phyloP scores from a whole-genome alignment of 345 rosid genomes.

The Raphanus raphanistrum region DNA sequence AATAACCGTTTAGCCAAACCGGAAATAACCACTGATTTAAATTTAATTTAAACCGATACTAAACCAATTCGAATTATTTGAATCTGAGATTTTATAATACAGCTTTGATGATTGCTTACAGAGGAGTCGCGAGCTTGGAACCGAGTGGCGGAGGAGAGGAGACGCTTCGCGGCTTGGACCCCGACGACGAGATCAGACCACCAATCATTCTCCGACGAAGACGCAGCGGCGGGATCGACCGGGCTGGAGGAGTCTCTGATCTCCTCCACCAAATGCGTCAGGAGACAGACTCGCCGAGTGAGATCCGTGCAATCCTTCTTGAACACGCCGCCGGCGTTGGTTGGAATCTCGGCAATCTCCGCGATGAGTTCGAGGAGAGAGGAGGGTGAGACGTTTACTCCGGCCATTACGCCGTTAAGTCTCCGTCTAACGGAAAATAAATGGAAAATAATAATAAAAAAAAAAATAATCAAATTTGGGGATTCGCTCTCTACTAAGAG shows the following conservation, averaged over 20 bases:
- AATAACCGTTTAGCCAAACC: neutral
- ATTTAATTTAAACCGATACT: slow-evolving; percentile 7
- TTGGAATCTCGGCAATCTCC: slow-evolving; percentile 36
- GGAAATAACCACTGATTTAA: slow-evolving; percentile 7
- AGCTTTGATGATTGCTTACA: slow-evolving; percentile 46
- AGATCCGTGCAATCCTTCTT: slow-evolving; percentile 85
- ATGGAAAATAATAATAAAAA: neutral
- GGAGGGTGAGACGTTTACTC: slow-evolving; percentile 24
- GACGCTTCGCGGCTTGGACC: slow-evolving; percentile 61
- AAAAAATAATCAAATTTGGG: neutral
- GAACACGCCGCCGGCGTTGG: slow-evolving; percentile 40
- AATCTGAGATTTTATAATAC: too few relatives aligned
- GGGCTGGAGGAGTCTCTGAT: slow-evolving; percentile 50
- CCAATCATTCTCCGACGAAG: slow-evolving; percentile 52
- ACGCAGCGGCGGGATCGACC: slow-evolving; percentile 31
- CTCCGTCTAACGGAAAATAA: slow-evolving; percentile 26
- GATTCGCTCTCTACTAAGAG: slow-evolving; percentile 35
- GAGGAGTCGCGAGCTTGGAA: slow-evolving; percentile 46
- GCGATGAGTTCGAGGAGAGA: slow-evolving; percentile 33
- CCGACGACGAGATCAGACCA: slow-evolving; percentile 60
- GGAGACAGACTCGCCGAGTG: slow-evolving; percentile 65
- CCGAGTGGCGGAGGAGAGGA: slow-evolving; percentile 46
- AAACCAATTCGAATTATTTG: neutral
- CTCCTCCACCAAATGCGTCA: slow-evolving; percentile 87
- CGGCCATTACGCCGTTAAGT: slow-evolving; percentile 27